Conservation (phyloP, 2,329 filamentous ascomycete species). For the Microdochium paspali region DNA sequence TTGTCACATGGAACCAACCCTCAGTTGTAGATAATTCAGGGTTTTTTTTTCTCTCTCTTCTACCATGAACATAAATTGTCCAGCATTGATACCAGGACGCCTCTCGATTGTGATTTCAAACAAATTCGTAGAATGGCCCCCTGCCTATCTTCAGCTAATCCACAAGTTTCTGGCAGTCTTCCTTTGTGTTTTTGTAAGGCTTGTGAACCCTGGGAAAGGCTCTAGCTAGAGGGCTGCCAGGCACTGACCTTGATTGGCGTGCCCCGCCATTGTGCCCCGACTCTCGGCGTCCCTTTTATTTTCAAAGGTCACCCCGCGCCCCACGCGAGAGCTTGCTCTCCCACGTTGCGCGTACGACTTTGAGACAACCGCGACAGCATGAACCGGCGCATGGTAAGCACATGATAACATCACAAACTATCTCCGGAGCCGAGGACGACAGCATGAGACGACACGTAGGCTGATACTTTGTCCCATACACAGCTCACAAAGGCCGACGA, state of each 20-base stretch:
- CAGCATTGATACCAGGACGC: too few relatives aligned
- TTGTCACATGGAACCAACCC: too few relatives aligned
- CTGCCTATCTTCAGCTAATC: too few relatives aligned
- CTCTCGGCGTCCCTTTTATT: background rate
- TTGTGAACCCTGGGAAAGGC: background rate
- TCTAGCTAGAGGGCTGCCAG: background rate
- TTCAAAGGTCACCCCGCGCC: background rate
- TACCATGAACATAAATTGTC: too few relatives aligned
- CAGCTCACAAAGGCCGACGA: slow-evolving; percentile 95
- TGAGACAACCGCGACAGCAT: slow-evolving; percentile 10
- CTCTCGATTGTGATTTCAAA: too few relatives aligned
- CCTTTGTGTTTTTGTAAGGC: too few relatives aligned
- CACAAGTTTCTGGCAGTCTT: too few relatives aligned
- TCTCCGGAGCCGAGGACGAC: background rate
- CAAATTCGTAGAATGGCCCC: too few relatives aligned
- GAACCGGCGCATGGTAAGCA: slow-evolving; percentile 23
- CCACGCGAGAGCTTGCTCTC: background rate
- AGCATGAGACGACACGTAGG: background rate
- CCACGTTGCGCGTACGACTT: background rate
- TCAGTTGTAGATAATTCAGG: too few relatives aligned
- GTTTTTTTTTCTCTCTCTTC: too few relatives aligned
- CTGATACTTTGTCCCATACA: background rate
- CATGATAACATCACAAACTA: too few relatives aligned
- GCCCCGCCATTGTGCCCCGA: background rate
- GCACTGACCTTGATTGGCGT: background rate